Percentiles rank a stretch among this genome's conserved stretches.
phyloP scores from a whole-genome alignment of 228 moss, liverwort and hornwort genomes.

The Sphagnum fallax region DNA sequence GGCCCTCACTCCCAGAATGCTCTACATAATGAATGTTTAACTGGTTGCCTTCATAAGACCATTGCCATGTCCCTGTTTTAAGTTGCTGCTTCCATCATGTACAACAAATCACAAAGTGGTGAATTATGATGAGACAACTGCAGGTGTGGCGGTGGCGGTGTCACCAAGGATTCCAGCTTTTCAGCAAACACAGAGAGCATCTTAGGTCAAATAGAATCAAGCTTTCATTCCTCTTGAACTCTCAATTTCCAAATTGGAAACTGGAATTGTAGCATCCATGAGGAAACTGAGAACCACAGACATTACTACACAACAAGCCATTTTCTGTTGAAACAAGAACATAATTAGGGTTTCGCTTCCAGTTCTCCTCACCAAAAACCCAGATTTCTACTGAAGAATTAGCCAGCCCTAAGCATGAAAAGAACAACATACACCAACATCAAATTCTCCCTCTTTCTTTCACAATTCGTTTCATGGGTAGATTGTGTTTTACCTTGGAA shows the following conservation, averaged over 20 bases:
- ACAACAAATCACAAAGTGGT: not conserved
- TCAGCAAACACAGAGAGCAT: not conserved
- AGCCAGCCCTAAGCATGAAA: not conserved
- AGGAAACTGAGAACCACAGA: no score
- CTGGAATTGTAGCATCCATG: no score
- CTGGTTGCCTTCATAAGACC: constrained; percentile 50
- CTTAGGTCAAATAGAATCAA: not conserved
- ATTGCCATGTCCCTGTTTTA: constrained; percentile 61
- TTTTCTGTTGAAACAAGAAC: not conserved
- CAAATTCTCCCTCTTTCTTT: not conserved
- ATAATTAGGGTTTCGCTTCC: not conserved
- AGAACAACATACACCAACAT: not conserved
- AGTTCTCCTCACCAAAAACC: not conserved
- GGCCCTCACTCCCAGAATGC: constrained; percentile 22
- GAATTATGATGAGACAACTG: not conserved
- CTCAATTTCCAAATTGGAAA: no score
- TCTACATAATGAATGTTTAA: constrained; percentile 66
- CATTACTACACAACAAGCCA: not conserved
- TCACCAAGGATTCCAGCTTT: not conserved
- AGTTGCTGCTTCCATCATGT: constrained; percentile 28
- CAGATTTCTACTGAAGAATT: not conserved
- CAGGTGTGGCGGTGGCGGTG: not conserved
- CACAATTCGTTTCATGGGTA: not conserved
- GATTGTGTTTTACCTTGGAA: constrained; percentile 37
- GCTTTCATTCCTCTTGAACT: no score